Conservation (phyloP, 306 rosid species). For the Castanospermum australe region DNA sequence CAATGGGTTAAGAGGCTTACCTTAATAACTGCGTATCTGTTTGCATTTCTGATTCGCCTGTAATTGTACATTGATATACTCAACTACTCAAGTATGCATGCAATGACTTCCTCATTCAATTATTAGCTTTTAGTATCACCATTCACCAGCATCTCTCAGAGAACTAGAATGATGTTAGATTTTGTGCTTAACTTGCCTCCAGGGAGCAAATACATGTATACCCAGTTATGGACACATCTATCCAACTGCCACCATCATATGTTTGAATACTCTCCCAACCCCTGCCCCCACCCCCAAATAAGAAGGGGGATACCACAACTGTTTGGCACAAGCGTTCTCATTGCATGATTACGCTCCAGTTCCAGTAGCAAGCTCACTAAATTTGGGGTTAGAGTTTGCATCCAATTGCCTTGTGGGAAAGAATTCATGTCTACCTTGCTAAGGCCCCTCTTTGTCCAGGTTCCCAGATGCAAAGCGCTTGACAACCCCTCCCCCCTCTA, state of each 20-base stretch:
- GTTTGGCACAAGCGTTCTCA: neutral
- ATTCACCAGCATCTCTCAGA: neutral
- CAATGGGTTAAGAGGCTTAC: neutral
- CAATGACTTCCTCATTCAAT: neutral
- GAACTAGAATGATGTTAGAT: neutral
- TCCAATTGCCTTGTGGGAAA: neutral
- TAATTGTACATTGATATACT: neutral
- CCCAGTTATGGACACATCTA: neutral
- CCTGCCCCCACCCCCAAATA: no score
- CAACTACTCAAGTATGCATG: neutral
- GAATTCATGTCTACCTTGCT: neutral
- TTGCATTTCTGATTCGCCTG: neutral
- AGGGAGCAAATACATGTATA: neutral
- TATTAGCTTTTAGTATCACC: neutral
- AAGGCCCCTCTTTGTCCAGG: neutral
- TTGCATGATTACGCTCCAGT: neutral
- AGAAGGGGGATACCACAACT: neutral
- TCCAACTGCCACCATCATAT: neutral
- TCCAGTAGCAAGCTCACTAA: neutral
- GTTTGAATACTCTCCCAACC: neutral
- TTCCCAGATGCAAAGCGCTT: neutral
- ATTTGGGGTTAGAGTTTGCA: neutral
- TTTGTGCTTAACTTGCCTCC: neutral
- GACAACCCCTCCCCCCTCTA: neutral
- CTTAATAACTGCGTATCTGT: neutral